Conservation (phyloP, 2,329 filamentous ascomycete species). For the Aspergillus aculeatinus region DNA sequence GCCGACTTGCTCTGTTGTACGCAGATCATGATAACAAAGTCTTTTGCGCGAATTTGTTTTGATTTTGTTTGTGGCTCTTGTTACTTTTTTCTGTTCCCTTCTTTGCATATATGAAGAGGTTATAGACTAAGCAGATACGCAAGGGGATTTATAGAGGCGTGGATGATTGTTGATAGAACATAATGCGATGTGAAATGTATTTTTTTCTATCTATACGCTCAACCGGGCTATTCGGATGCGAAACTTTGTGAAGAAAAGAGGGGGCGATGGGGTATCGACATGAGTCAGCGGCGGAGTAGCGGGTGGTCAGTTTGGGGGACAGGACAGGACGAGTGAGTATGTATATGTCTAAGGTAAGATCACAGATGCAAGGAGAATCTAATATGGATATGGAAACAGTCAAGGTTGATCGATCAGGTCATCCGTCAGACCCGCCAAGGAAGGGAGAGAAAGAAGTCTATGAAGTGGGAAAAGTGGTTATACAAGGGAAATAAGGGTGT, state of each 20-base stretch:
- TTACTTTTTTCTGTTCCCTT: neutral
- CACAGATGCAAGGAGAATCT: neutral
- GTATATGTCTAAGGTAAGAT: neutral
- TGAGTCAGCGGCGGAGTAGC: neutral
- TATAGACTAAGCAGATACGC: neutral
- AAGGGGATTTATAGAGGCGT: slow-evolving; percentile 1
- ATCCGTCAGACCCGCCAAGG: neutral
- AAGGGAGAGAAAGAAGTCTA: neutral
- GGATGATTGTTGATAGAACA: slow-evolving; percentile 5
- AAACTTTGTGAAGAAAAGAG: too few relatives aligned
- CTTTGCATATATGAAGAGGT: slow-evolving; percentile 10
- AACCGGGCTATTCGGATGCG: neutral
- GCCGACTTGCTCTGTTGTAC: neutral
- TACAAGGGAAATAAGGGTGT: neutral
- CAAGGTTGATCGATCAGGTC: neutral
- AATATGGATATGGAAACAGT: neutral
- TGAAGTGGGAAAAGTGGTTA: neutral
- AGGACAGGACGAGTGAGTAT: neutral
- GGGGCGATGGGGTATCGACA: neutral
- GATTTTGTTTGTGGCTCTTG: neutral
- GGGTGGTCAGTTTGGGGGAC: neutral
- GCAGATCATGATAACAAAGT: slow-evolving; percentile 2
- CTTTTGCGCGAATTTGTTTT: slow-evolving; percentile 4
- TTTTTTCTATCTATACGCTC: neutral
- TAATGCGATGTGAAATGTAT: neutral